Conservation (phyloP, 208 protist genomes). For the Acanthamoeba sp. region DNA sequence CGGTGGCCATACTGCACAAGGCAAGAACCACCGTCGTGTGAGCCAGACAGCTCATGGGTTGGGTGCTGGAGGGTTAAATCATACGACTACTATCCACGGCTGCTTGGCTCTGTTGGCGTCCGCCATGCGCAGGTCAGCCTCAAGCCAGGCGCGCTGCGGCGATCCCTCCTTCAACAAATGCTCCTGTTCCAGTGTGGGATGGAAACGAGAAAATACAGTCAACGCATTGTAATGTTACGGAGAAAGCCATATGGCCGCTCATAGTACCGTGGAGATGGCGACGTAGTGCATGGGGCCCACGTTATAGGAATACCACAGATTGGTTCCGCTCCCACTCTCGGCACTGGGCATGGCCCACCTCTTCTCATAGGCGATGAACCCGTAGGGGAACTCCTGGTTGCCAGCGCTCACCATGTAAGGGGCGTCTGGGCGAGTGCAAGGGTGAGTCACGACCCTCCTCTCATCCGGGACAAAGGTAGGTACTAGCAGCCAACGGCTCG, state of each 20-base stretch:
- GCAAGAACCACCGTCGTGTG: background rate
- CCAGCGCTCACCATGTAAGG: conserved; percentile 80
- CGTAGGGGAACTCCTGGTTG: conserved; percentile 76
- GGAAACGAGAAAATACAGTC: background rate
- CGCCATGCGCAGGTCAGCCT: conserved; percentile 69
- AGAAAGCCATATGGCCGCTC: background rate
- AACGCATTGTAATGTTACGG: background rate
- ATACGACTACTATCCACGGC: conserved; percentile 76
- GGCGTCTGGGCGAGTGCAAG: background rate
- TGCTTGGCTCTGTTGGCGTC: conserved; percentile 72
- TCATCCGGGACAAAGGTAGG: background rate
- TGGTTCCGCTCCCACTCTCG: conserved; percentile 63
- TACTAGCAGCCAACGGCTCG: conserved; percentile 74
- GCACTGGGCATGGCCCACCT: conserved; percentile 61
- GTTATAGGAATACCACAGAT: conserved; percentile 78
- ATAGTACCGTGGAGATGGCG: conserved; percentile 73
- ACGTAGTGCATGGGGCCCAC: conserved; percentile 77
- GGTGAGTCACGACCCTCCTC: background rate
- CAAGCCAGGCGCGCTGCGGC: conserved; percentile 65
- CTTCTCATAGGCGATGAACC: conserved; percentile 67
- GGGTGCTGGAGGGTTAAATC: background rate
- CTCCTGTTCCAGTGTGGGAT: too few relatives aligned
- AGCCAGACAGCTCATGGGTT: background rate
- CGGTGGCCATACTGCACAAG: conserved; percentile 70
- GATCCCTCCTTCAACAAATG: conserved; percentile 21